Evolutionary conservation across 139 green algal genomes (phyloP).

Genomic region (Asterochloris erici): DNA sequence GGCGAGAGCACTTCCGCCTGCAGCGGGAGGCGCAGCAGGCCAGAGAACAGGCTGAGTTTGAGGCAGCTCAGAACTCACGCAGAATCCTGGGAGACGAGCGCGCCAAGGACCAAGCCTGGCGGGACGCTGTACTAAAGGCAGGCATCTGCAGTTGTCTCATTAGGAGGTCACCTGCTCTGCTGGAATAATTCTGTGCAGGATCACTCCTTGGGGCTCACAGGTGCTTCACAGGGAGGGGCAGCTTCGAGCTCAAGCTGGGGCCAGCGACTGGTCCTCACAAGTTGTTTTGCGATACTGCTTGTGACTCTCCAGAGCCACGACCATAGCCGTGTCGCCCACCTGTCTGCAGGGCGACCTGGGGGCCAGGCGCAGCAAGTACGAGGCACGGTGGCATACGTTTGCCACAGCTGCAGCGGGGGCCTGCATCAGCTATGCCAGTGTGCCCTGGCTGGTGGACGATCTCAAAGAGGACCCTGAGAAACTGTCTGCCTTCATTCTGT

Average conservation of each 20-base stretch:
- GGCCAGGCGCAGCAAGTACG: conserved; percentile 30
- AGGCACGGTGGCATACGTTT: conserved; percentile 44
- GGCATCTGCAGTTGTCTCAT: not conserved
- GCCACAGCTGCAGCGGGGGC: not conserved
- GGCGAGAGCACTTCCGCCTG: not conserved
- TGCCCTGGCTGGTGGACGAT: conserved; percentile 44
- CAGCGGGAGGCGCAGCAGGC: not conserved
- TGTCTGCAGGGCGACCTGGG: conserved; percentile 39
- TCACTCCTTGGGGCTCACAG: not conserved
- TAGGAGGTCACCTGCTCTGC: not conserved
- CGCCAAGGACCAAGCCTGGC: conserved; percentile 41
- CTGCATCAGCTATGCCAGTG: conserved; percentile 15
- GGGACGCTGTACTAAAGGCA: conserved; percentile 37
- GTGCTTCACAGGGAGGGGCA: not conserved
- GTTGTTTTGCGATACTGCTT: too few relatives aligned
- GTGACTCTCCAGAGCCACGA: too few relatives aligned
- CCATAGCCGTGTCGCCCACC: too few relatives aligned
- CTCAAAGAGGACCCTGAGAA: not conserved
- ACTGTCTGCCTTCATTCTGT: conserved; percentile 15
- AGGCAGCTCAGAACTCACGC: conserved; percentile 23
- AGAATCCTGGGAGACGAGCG: conserved; percentile 47
- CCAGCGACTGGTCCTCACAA: too few relatives aligned
- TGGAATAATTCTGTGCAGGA: not conserved
- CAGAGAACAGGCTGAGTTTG: not conserved
- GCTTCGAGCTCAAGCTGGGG: too few relatives aligned